Evolutionary conservation across 2,329 filamentous ascomycete genomes (phyloP), one percentile per base, ranked within the genome.

Genomic region (Tothia fuscella): DNA sequence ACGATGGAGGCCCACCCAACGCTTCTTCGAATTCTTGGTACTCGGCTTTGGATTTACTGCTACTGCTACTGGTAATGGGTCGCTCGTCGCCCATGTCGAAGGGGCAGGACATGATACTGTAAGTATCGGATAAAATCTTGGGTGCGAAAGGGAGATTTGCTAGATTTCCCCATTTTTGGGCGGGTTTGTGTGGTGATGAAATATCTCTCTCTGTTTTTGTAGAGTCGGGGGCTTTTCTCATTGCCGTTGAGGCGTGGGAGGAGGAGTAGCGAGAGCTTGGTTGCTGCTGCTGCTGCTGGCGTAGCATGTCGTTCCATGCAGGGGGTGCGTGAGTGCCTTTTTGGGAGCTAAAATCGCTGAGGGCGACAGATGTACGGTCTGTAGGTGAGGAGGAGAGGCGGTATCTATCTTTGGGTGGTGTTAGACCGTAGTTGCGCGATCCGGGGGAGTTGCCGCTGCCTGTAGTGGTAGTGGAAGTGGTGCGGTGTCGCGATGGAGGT

Each of bases 91-190:
- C 85, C 28, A 86, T 80, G 51, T 91, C 81, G 52, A 96, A 96
- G 25, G 80, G 78, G 3, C 76, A 74, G 30, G 79, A 85, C 3
- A 84, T 74, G 52, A 89, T 88, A 1, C 85, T 93, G 58, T 95
- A 94, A 6, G 81, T 73, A 50, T 96, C 91, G 2, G 84, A 89
- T 57, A 96, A 93, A 22, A 91, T 72, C 31, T 83, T 76, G 2
- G 91, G 91, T 50, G 95, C 76, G 42, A 93, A 67, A 0, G 88
- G 88, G 5, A 95, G 74, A 53, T 80, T 88, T 47, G 83, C 79
- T 4, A 95, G 65, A 35, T 93, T 73, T 1, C 86, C 87, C 82
- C 86, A 94, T 66, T 88, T 89, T 30, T 82, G 78, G 37, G 71
- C 72, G 4, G 71, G 64, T 34, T 72, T 69, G 29, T 71, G 65